phyloP scores from a whole-genome alignment of 352 stramenopile species.

The Phytophthora colocasiae region DNA sequence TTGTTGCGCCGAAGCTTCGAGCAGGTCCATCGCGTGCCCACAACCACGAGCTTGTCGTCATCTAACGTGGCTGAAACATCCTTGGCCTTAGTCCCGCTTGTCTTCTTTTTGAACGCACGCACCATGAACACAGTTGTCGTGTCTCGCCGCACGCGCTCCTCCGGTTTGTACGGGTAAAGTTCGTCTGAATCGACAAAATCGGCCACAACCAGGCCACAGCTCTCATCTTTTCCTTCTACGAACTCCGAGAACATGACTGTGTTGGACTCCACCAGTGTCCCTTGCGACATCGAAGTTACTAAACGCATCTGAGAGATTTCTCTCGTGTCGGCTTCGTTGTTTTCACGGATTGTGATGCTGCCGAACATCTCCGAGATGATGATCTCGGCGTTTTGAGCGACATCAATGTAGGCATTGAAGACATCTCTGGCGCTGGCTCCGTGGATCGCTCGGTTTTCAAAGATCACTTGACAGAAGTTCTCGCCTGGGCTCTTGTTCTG shows the following conservation, averaged over 20 bases:
- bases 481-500: constrained; percentile 37
- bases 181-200: constrained; percentile 55
- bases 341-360: constrained; percentile 55
- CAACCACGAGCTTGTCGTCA: constrained; percentile 30
- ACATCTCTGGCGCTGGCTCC: constrained; percentile 33
- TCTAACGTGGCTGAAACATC: neutral
- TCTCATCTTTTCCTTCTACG: constrained; percentile 5
- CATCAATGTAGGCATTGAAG: constrained; percentile 51
- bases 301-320: constrained; percentile 55
- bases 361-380: constrained; percentile 59
- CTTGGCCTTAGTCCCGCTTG: constrained; percentile 1
- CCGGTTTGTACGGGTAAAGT: constrained; percentile 45
- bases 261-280: constrained; percentile 31
- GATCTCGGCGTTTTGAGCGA: constrained; percentile 59
- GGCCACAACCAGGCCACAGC: constrained; percentile 20
- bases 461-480: constrained; percentile 43
- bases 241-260: constrained; percentile 33
- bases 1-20: constrained; percentile 26
- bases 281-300: constrained; percentile 36
- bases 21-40: constrained; percentile 32
- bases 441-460: constrained; percentile 45
- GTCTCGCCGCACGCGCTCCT: constrained; percentile 42
- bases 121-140: constrained; percentile 40
- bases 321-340: constrained; percentile 46
- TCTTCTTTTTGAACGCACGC: constrained; percentile 13